A percentile compares a stretch with the other conserved stretches of the same genome.
phyloP scores from a whole-genome alignment of 2,329 filamentous ascomycete genomes.

The Meredithiella fracta region DNA sequence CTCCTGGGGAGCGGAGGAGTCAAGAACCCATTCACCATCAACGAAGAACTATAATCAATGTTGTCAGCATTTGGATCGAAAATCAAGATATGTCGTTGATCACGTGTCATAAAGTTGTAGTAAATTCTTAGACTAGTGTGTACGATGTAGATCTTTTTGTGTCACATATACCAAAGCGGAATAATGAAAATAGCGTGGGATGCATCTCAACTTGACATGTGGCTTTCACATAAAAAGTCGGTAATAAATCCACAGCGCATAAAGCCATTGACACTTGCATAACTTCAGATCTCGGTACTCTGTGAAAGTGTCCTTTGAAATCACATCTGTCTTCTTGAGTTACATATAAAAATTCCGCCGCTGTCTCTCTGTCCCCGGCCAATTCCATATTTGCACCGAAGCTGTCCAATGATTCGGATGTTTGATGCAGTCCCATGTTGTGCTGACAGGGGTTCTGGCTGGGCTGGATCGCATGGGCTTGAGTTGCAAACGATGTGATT shows the following conservation, averaged over 20 bases:
- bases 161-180: background rate
- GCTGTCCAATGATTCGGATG: background rate
- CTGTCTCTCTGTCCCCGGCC: too few relatives aligned
- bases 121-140: background rate
- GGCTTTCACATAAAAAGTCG: too few relatives aligned
- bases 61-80: constrained; percentile 1
- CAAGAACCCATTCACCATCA: constrained; percentile 76
- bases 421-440: background rate
- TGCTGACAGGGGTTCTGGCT: background rate
- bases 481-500: background rate
- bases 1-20: constrained; percentile 66
- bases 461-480: background rate
- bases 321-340: too few relatives aligned
- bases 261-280: too few relatives aligned
- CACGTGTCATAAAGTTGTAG: background rate
- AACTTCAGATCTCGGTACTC: too few relatives aligned
- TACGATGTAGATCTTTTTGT: background rate
- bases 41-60: constrained; percentile 61
- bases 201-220: too few relatives aligned
- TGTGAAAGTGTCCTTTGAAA: too few relatives aligned
- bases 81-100: background rate
- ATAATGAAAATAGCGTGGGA: too few relatives aligned
- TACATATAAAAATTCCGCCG: too few relatives aligned
- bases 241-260: too few relatives aligned
- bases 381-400: background rate